Evolutionary conservation across 441 rosid species (phyloP), one percentile per base, ranked within the genome.

Genomic region (Eutrema salsugineum): DNA sequence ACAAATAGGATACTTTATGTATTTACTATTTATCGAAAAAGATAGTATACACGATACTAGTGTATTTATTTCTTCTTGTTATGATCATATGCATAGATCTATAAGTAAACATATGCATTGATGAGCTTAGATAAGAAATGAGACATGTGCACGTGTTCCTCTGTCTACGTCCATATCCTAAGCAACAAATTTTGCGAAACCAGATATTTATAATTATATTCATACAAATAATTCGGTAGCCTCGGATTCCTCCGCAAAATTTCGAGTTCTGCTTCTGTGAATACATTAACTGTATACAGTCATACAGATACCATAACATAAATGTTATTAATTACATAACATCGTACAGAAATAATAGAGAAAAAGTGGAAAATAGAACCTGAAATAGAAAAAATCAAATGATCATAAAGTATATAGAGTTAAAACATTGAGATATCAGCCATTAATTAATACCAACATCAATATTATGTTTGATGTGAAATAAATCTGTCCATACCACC

Each of bases 71-170:
- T 53, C 4, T 33, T 16, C 14, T 27, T 51, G 35, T 28, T 46
- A 30, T 75, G 70, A 54, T 63, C 66, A 28, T 36, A 68, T 51
- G 68, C 73, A 75, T 61, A 38, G 75, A 70, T 69, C 66, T 30
- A 38, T 36, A 49, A 2, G 22, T 20, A 28, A 70, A 59, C 55
- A 70, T 48, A 76, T 46, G 65, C 60, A 68, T 17, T 16, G 58
- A 54, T 9, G 53, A 46, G 70, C 27, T 17, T 36, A 56, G 66
- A 68, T 62, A 69, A 49, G 59, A 68, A 32, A 49, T 11, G 66
- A 70, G 71, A 70, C 79, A 76, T 76, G 56, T 57, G 76, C 79
- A 76, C 79, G 79, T 76, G 76, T 70, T 70, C 62, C 32, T 39
- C 79, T 69, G 71, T 70, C 66, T 56, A 47, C 75, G 62, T 76